These are phyloP conservation scores for Ogataea saltuana DNA, from an alignment of 805 yeast genomes.

Conservation along the genomic window DNA sequence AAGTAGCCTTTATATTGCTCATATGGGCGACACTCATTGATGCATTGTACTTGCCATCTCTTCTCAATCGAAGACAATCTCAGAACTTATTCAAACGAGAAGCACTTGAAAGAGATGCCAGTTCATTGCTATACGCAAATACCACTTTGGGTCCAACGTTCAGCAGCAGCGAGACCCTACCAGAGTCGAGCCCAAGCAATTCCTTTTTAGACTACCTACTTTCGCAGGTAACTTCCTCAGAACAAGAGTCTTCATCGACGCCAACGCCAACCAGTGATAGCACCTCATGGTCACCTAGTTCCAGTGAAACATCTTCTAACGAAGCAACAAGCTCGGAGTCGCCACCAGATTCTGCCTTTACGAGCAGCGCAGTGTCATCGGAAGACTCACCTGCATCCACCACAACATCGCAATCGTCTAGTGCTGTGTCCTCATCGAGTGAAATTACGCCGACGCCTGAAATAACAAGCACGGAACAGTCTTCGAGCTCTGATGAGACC, in stretches of 20 bases:
- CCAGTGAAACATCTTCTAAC: no score
- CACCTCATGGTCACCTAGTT: no score
- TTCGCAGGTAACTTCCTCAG: neutral
- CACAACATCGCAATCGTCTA: constrained; percentile 1
- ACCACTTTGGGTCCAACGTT: neutral
- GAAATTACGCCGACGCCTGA: no score
- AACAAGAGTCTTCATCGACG: no score
- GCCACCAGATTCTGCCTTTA: neutral
- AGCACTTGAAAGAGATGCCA: neutral
- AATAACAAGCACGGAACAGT: no score
- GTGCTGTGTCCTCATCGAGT: no score
- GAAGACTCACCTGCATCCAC: neutral
- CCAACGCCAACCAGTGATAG: no score
- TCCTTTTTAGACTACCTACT: neutral
- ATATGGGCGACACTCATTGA: constrained; percentile 2
- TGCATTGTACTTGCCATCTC: constrained; percentile 11
- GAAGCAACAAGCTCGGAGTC: no score
- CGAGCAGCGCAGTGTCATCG: neutral
- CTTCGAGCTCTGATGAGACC: no score
- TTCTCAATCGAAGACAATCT: constrained; percentile 12
- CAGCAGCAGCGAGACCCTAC: neutral
- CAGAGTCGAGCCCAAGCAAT: constrained; percentile 1
- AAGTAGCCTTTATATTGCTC: constrained; percentile 2
- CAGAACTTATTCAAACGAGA: constrained; percentile 14
- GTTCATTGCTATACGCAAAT: constrained; percentile 1